Conservation (phyloP, 169 alveolate species). For the Plasmodium gonderi region DNA sequence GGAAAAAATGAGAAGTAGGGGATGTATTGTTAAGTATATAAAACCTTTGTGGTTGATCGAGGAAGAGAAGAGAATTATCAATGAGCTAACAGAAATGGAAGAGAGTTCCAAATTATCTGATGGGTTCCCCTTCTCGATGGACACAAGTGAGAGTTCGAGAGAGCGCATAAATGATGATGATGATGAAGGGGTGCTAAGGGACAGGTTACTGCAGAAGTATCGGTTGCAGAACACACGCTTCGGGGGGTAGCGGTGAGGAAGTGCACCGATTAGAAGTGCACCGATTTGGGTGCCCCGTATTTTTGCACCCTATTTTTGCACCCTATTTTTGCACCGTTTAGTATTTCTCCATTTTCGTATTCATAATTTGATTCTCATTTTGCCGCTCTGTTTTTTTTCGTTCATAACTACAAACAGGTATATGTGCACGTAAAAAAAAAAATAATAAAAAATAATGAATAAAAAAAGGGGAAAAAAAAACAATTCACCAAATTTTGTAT, state of each 20-base stretch:
- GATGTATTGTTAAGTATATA: constrained; percentile 87
- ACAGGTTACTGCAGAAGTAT: constrained; percentile 22
- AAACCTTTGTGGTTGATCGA: constrained; percentile 92
- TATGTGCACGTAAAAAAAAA: neutral
- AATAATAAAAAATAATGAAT: neutral
- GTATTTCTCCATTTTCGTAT: no score
- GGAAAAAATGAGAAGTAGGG: constrained; percentile 89
- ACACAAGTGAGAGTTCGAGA: no score
- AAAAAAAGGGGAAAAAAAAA: neutral
- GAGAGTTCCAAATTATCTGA: constrained; percentile 77
- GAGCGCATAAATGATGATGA: constrained; percentile 3
- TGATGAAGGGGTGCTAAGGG: neutral
- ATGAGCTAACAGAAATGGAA: constrained; percentile 84
- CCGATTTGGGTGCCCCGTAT: neutral
- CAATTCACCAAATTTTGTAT: no score
- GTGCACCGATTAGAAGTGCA: neutral
- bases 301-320: neutral
- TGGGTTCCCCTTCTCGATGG: neutral
- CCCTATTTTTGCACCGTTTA: neutral
- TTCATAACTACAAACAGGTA: neutral
- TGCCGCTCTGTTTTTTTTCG: neutral
- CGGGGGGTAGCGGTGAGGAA: neutral
- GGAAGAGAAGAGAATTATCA: constrained; percentile 83
- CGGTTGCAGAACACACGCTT: constrained; percentile 23
- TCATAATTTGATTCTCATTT: neutral